phyloP scores from a whole-genome alignment of 371 early-diverging fungal species.

The Blastocladiella emersonii region DNA sequence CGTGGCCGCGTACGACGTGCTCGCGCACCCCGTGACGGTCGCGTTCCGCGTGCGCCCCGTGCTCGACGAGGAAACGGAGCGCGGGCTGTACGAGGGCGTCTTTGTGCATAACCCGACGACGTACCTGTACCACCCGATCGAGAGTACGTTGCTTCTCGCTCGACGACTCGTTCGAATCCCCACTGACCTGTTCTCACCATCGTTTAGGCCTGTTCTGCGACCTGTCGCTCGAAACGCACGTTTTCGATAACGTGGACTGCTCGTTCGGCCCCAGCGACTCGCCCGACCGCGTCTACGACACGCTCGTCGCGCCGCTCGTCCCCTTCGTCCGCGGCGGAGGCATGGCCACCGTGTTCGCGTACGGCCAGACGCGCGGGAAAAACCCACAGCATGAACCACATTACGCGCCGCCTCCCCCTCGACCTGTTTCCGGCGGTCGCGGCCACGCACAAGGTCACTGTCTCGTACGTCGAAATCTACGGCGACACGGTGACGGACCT shows the following conservation, averaged over 20 bases:
- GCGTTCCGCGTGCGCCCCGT: conserved; percentile 16
- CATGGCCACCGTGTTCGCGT: conserved; percentile 36
- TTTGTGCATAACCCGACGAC: not conserved
- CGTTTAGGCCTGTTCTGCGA: not conserved
- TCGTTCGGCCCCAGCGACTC: conserved; percentile 7
- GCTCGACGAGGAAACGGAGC: conserved; percentile 8
- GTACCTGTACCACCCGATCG: conserved; percentile 2
- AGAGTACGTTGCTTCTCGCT: not conserved
- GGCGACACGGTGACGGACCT: conserved; percentile 20
- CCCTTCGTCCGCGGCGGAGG: conserved; percentile 23
- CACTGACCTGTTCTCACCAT: too few relatives aligned
- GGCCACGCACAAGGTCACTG: conserved; percentile 11
- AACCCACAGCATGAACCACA: conserved; percentile 38
- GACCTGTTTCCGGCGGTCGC: conserved; percentile 17
- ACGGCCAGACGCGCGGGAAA: conserved; percentile 32
- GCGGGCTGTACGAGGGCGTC: conserved; percentile 6
- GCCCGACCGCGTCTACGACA: conserved; percentile 13
- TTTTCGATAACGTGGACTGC: not conserved
- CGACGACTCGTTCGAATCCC: too few relatives aligned
- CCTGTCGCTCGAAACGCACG: conserved; percentile 2
- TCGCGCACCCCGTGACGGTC: conserved; percentile 4
- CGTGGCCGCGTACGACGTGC: not conserved
- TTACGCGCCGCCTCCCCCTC: conserved; percentile 2
- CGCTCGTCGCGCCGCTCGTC: conserved; percentile 15
- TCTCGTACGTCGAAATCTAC: conserved; percentile 21